phyloP scores from a whole-genome alignment of 257 asterid genomes.

The Solanum rostratum region DNA sequence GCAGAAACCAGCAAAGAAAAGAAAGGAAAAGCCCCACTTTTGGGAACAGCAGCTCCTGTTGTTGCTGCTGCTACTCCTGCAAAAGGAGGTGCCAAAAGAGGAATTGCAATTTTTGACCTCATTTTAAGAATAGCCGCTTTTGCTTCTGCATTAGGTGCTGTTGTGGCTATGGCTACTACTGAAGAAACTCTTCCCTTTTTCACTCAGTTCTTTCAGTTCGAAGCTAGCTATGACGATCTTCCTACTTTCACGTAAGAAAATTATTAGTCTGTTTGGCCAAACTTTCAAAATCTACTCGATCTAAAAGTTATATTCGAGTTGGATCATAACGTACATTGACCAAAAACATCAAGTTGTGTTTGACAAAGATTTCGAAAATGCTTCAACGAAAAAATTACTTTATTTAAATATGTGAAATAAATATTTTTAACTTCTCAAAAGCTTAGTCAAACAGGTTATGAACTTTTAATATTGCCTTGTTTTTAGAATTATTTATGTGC shows the following conservation, averaged over 20 bases:
- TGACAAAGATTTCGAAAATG: too few species aligned
- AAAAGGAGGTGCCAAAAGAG: slow-evolving; percentile 18
- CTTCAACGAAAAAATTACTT: not conserved
- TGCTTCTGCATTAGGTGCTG: slow-evolving; percentile 54
- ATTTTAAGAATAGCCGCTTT: slow-evolving; percentile 55
- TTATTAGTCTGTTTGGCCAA: not conserved
- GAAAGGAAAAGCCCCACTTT: slow-evolving; percentile 81
- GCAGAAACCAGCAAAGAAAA: slow-evolving; percentile 56
- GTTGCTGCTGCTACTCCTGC: slow-evolving; percentile 7
- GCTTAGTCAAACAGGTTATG: not conserved
- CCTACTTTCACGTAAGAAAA: slow-evolving; percentile 62
- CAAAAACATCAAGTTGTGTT: not conserved
- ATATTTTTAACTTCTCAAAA: not conserved
- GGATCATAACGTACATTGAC: not conserved
- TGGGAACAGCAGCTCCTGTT: slow-evolving; percentile 11
- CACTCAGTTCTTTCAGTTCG: slow-evolving; percentile 91
- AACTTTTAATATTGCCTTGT: not conserved
- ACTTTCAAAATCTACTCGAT: not conserved
- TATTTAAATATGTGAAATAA: not conserved
- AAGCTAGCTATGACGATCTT: slow-evolving; percentile 73
- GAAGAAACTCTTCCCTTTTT: slow-evolving; percentile 83
- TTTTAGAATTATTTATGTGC: not conserved
- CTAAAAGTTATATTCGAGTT: not conserved
- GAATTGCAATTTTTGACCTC: slow-evolving; percentile 56
- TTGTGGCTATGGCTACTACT: slow-evolving; percentile 69